Percentiles rank a stretch among this genome's conserved stretches.
These are phyloP conservation scores for Trichophyton verrucosum DNA, from an alignment of 2,329 filamentous ascomycete species.

Conservation along the genomic window DNA sequence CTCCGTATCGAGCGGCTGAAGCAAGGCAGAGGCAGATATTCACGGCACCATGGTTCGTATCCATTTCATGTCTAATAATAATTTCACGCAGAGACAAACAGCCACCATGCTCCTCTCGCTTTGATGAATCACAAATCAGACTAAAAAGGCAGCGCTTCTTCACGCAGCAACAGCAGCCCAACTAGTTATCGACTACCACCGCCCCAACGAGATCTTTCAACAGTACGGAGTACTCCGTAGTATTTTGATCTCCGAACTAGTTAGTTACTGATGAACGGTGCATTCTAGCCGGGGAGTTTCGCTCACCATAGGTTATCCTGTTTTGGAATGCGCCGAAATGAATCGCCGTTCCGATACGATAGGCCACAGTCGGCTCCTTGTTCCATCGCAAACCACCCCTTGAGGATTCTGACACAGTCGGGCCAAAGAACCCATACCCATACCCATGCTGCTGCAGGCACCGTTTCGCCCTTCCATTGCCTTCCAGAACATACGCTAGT, in stretches of 20 bases:
- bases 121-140: background rate
- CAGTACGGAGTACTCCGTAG: background rate
- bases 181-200: too few relatives aligned
- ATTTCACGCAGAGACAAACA: background rate
- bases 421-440: background rate
- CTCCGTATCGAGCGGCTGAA: background rate
- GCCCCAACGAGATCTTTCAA: background rate
- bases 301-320: background rate
- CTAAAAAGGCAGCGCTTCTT: background rate
- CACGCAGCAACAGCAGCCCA: background rate
- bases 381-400: conserved; percentile 3
- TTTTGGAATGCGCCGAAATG: conserved; percentile 1
- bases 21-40: background rate
- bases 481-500: background rate
- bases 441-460: conserved; percentile 2
- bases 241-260: background rate
- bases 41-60: conserved; percentile 1
- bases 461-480: conserved; percentile 1
- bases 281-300: background rate
- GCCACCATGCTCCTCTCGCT: background rate
- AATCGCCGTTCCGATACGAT: background rate
- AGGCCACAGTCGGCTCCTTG: conserved; percentile 2
- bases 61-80: background rate
- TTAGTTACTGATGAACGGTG: background rate
- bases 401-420: conserved; percentile 1